Base-by-base conservation (phyloP, 371 early-diverging fungal species). In the Mortierella sp. region DNA sequence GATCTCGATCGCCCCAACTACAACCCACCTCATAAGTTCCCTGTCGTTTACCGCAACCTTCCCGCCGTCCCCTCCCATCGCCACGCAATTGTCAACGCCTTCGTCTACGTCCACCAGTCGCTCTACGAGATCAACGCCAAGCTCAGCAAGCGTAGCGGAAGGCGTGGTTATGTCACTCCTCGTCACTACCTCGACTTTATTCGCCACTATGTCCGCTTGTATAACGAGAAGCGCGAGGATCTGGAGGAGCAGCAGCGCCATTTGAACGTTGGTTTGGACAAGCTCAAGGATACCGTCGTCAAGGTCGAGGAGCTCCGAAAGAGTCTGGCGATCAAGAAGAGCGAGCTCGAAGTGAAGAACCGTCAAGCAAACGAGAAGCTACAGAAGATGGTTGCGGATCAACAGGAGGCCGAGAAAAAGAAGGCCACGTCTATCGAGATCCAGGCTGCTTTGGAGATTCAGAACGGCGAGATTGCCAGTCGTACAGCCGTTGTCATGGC, bases 231-330 rank as follows among this genome's bases (percentile, higher is more conserved):
- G 88, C 95, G 98, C 38, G 97, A 96, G 78, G 97, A 97, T 82
- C 91, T 99, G 38, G 99, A 99, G 89, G 99, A 99, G 78, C 98
- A 98, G 87, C 99, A 99, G 85, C 96, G 98, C 49, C 99, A 99
- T 81, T 91, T 99, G 82, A 98, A 98, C 83, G 96, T 98, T 78
- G 99, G 99, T 80, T 90, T 99, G 75, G 99, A 98, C 79, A 98
- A 98, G 84, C 93, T 99, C 77, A 93, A 95, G 87, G 97, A 96
- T 77, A 99, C 99, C 29, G 98, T 99, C n/a, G 90, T 93, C 71
- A 97, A 98, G 91, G 99, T 99, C 2, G 97, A 98, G 88, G 97
- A 98, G 85, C 91, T 99, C 51, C 95, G 99, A 72, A 91, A 89
- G 85, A 95, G 97, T 82, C 91, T 99, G 75, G 97, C 96, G 21